Percentiles rank a stretch among this genome's conserved stretches.
phyloP scores from a whole-genome alignment of 345 rosid genomes.

The Clausena lansium region DNA sequence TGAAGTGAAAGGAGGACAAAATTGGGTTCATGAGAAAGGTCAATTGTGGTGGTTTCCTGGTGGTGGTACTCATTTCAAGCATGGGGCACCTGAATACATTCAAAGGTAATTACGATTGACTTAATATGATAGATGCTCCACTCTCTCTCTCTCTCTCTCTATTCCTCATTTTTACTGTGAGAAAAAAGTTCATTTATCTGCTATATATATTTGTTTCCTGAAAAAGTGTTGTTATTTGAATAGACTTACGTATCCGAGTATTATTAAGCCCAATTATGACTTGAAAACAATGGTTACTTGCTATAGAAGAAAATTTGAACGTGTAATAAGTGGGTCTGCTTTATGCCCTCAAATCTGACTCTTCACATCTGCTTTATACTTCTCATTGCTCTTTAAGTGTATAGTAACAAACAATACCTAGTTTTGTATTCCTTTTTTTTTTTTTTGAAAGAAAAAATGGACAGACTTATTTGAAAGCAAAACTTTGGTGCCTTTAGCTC shows the following conservation, averaged over 20 bases:
- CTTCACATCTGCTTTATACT: no score
- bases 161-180: background rate
- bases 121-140: background rate
- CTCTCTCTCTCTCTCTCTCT: background rate
- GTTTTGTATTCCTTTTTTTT: background rate
- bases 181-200: background rate
- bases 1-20: constrained; percentile 91
- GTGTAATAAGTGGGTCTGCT: background rate
- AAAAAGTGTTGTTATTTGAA: background rate
- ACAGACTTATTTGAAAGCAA: background rate
- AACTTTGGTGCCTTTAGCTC: background rate
- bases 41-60: constrained; percentile 96
- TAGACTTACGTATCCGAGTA: background rate
- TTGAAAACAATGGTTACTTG: background rate
- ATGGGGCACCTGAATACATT: constrained; percentile 90
- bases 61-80: constrained; percentile 97
- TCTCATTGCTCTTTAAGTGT: background rate
- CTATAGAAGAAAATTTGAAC: background rate
- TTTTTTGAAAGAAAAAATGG: background rate
- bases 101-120: constrained; percentile 47
- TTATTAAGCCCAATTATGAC: background rate
- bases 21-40: constrained; percentile 82
- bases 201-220: background rate
- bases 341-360: background rate
- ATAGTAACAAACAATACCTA: background rate